Conservation (phyloP, 805 yeast genomes). For the Schwanniomyces occidentalis region DNA sequence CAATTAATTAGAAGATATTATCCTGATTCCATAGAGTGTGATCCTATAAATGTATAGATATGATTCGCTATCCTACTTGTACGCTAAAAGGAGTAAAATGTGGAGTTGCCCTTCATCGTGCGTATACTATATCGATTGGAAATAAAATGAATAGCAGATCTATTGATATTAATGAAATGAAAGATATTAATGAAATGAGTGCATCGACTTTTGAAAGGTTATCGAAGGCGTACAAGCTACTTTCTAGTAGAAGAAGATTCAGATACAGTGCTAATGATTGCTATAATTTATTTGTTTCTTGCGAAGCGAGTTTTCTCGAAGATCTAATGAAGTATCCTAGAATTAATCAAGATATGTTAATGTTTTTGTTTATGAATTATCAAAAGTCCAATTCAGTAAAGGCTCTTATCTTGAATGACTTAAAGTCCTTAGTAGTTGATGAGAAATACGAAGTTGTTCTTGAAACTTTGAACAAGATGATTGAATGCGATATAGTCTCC, state of each 20-base stretch:
- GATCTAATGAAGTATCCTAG: slow-evolving; percentile 21
- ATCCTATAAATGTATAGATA: no score
- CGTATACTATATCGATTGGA: no score
- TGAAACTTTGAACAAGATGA: slow-evolving; percentile 7
- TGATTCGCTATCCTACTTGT: no score
- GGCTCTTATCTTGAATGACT: slow-evolving; percentile 18
- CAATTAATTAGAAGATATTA: no score
- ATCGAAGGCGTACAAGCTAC: slow-evolving; percentile 16
- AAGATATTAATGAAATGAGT: slow-evolving; percentile 4
- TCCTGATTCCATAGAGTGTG: no score
- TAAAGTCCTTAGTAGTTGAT: slow-evolving; percentile 9
- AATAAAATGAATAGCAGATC: no score
- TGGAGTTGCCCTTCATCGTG: no score
- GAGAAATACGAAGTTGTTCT: slow-evolving; percentile 11
- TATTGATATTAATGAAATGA: neutral
- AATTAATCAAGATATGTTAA: slow-evolving; percentile 17
- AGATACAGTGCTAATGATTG: slow-evolving; percentile 14
- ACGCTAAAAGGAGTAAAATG: no score
- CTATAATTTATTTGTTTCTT: slow-evolving; percentile 12
- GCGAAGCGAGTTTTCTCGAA: slow-evolving; percentile 12
- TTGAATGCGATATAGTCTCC: neutral
- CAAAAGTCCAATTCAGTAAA: slow-evolving; percentile 19
- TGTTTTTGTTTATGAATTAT: slow-evolving; percentile 14
- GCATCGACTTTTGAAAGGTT: slow-evolving; percentile 12
- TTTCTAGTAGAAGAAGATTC: slow-evolving; percentile 9